phyloP scores from a whole-genome alignment of 2,329 filamentous ascomycete genomes.

The Talaromyces verruculosus region DNA sequence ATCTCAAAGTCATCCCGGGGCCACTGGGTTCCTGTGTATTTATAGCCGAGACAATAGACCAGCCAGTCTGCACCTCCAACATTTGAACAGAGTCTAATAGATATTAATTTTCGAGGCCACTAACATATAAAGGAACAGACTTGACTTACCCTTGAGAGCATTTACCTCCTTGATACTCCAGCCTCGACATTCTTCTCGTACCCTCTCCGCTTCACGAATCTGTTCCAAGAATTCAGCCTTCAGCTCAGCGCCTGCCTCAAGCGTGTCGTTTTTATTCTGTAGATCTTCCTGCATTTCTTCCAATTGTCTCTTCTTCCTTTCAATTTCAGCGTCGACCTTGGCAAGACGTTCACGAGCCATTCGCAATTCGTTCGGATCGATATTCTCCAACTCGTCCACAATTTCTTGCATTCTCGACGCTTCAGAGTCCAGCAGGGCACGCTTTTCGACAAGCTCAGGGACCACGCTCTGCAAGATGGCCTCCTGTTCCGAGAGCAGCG shows the following conservation, averaged over 20 bases:
- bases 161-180: constrained; percentile 83
- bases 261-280: constrained; percentile 63
- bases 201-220: constrained; percentile 77
- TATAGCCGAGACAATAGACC: constrained; percentile 44
- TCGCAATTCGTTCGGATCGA: constrained; percentile 76
- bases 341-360: constrained; percentile 68
- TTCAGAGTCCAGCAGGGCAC: constrained; percentile 63
- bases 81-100: constrained; percentile 39
- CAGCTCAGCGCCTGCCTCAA: constrained; percentile 62
- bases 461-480: constrained; percentile 66
- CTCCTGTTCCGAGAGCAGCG: constrained; percentile 66
- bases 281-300: constrained; percentile 66
- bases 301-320: constrained; percentile 67
- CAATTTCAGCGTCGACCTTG: constrained; percentile 65
- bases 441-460: constrained; percentile 62
- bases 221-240: constrained; percentile 71
- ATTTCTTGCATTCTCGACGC: constrained; percentile 66
- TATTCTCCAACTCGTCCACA: constrained; percentile 61
- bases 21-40: constrained; percentile 30
- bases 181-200: constrained; percentile 83
- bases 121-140: background rate
- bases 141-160: constrained; percentile 66
- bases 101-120: background rate
- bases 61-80: constrained; percentile 46
- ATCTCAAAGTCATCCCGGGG: constrained; percentile 43